These are phyloP conservation scores for Syzygium jambos DNA, from an alignment of 345 rosid species.

Conservation along the genomic window DNA sequence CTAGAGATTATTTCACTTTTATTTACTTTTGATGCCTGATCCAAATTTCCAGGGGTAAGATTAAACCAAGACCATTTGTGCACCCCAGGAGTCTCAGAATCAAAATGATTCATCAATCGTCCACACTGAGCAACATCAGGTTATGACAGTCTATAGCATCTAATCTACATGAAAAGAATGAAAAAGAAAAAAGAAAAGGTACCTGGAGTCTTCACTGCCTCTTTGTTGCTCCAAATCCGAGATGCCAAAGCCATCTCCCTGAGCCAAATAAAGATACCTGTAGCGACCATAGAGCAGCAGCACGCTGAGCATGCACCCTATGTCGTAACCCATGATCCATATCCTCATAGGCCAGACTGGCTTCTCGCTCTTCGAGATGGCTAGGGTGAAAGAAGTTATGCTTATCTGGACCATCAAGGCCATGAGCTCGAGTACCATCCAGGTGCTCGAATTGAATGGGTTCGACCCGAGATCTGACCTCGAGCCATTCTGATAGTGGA, in stretches of 20 bases:
- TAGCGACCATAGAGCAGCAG: slow-evolving; percentile 73
- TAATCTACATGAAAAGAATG: not conserved
- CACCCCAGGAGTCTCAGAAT: not conserved
- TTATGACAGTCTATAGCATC: not conserved
- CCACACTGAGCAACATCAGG: not conserved
- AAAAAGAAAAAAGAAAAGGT: not conserved
- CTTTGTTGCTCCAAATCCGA: slow-evolving; percentile 74
- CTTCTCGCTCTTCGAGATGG: slow-evolving; percentile 57
- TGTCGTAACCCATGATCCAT: slow-evolving; percentile 81
- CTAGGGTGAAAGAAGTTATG: slow-evolving; percentile 54
- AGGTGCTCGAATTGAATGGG: slow-evolving; percentile 78
- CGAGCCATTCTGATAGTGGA: slow-evolving; percentile 92
- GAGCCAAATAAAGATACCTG: slow-evolving; percentile 29
- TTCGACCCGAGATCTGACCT: slow-evolving; percentile 82
- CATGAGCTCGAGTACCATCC: slow-evolving; percentile 87
- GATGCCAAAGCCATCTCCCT: slow-evolving; percentile 39
- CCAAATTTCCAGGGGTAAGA: not conserved
- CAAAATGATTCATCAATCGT: not conserved
- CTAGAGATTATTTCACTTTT: not conserved
- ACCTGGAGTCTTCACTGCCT: slow-evolving; percentile 75
- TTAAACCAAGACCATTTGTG: not conserved
- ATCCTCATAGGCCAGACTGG: slow-evolving; percentile 94
- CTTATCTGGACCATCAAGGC: slow-evolving; percentile 60
- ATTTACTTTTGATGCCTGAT: not conserved
- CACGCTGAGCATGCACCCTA: slow-evolving; percentile 69